Evolutionary conservation across 2,329 filamentous ascomycete genomes (phyloP).

Genomic region (Aspergillus pseudonomiae): DNA sequence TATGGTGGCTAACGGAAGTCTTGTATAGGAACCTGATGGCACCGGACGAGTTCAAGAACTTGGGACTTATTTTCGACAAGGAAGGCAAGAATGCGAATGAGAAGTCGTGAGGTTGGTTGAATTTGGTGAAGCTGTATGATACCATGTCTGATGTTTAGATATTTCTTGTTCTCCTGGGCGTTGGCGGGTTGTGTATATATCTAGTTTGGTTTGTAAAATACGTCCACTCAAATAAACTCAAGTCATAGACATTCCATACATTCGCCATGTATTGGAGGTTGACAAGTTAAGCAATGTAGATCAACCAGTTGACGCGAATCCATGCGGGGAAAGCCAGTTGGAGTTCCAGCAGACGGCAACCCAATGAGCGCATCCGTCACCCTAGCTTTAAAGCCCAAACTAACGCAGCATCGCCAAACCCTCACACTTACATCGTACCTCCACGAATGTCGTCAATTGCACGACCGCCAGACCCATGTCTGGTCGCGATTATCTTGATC

Average conservation of each 20-base stretch:
- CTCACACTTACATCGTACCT: constrained; percentile 9
- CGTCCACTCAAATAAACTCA: neutral
- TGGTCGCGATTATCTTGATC: constrained; percentile 73
- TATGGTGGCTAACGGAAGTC: neutral
- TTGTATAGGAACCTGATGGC: constrained; percentile 84
- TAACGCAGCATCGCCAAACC: constrained; percentile 1
- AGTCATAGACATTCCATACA: neutral
- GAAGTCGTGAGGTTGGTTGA: constrained; percentile 13
- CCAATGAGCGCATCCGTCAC: neutral
- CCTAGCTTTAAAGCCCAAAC: constrained; percentile 1
- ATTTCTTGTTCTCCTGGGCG: neutral
- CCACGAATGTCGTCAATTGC: constrained; percentile 48
- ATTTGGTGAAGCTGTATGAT: constrained; percentile 5
- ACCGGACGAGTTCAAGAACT: constrained; percentile 89
- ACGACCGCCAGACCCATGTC: constrained; percentile 57
- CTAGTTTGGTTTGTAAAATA: neutral
- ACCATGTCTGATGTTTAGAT: neutral
- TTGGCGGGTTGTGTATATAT: neutral
- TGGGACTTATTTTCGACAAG: constrained; percentile 71
- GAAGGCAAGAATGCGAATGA: constrained; percentile 22
- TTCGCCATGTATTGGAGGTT: neutral
- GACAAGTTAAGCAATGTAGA: neutral
- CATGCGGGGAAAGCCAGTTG: constrained; percentile 1
- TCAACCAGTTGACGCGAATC: neutral
- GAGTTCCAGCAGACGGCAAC: neutral